Percentiles rank a stretch among this genome's conserved stretches.
Evolutionary conservation across 2,329 filamentous ascomycete species (phyloP).

Genomic region (Botrytis paeoniae): DNA sequence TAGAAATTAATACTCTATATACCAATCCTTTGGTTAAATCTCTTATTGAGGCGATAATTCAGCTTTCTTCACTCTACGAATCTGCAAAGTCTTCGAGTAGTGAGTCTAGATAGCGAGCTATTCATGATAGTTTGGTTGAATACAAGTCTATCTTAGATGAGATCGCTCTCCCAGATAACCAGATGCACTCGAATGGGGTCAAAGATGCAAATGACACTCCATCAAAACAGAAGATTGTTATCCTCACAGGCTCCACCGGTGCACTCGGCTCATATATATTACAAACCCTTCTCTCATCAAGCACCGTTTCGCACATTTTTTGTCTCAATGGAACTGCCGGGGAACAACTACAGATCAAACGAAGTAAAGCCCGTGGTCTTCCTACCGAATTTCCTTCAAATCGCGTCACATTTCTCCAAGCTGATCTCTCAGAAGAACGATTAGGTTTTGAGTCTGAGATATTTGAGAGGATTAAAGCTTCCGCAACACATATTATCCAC

Average conservation of each 20-base stretch:
- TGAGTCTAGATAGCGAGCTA: background rate
- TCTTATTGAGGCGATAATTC: background rate
- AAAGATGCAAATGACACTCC: too few species aligned
- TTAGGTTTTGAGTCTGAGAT: constrained; percentile 45
- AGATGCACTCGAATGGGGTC: too few species aligned
- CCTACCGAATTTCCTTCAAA: background rate
- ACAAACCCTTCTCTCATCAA: constrained; percentile 37
- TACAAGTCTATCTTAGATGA: too few species aligned
- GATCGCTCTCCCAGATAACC: too few species aligned
- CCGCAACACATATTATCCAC: constrained; percentile 23
- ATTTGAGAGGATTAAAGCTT: constrained; percentile 20
- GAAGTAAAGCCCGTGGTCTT: constrained; percentile 20
- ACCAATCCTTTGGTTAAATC: background rate
- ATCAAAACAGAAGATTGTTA: constrained; percentile 13
- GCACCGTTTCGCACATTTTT: constrained; percentile 42
- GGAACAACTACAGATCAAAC: constrained; percentile 10
- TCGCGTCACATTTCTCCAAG: constrained; percentile 48
- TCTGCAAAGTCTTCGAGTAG: background rate
- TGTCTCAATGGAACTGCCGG: constrained; percentile 45
- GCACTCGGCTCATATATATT: constrained; percentile 49
- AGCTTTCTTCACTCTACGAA: background rate
- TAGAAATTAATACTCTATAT: background rate
- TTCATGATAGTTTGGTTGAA: background rate
- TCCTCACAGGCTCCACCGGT: constrained; percentile 49
- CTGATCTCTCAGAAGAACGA: constrained; percentile 45